Evolutionary conservation across 148 eudicot genomes (phyloP).

Genomic region (Silene latifolia): DNA sequence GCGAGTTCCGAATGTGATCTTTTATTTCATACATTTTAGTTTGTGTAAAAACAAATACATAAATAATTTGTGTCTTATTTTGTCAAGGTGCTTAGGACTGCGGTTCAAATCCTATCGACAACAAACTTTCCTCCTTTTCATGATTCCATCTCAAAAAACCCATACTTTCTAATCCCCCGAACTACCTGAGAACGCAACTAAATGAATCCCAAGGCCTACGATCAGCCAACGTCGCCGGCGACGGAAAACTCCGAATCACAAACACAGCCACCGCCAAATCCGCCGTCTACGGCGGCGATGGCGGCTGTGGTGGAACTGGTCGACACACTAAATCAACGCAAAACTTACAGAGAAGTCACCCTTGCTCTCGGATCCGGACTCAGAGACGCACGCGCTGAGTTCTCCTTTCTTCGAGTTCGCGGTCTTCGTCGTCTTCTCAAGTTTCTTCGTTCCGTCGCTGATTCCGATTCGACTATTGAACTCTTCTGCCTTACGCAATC

Average conservation of each 20-base stretch:
- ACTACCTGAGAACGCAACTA: background rate
- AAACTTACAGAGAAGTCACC: constrained; percentile 64
- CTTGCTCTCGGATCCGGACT: constrained; percentile 85
- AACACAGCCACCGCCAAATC: constrained; percentile 13
- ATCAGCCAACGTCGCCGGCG: constrained; percentile 26
- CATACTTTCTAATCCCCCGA: background rate
- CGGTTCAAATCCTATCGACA: background rate
- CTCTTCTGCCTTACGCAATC: constrained; percentile 68
- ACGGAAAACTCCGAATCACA: constrained; percentile 28
- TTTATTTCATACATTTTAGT: too few relatives aligned
- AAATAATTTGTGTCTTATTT: too few relatives aligned
- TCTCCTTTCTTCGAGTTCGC: constrained; percentile 74
- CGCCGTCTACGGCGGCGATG: constrained; percentile 26
- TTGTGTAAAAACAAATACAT: too few relatives aligned
- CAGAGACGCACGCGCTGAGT: constrained; percentile 73
- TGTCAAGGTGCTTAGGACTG: background rate
- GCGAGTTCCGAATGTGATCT: too few relatives aligned
- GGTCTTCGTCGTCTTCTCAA: constrained; percentile 88
- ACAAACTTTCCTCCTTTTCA: background rate
- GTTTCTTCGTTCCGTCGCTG: constrained; percentile 74
- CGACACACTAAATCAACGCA: constrained; percentile 47
- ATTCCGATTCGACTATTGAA: constrained; percentile 48
- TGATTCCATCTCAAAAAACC: background rate
- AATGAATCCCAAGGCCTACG: constrained; percentile 54
- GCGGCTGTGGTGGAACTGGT: constrained; percentile 53